A percentile compares a stretch with the other conserved stretches of the same genome.
Evolutionary conservation across 192 early-diverging fungal species (phyloP).

Genomic region (Coemansia sp.): DNA sequence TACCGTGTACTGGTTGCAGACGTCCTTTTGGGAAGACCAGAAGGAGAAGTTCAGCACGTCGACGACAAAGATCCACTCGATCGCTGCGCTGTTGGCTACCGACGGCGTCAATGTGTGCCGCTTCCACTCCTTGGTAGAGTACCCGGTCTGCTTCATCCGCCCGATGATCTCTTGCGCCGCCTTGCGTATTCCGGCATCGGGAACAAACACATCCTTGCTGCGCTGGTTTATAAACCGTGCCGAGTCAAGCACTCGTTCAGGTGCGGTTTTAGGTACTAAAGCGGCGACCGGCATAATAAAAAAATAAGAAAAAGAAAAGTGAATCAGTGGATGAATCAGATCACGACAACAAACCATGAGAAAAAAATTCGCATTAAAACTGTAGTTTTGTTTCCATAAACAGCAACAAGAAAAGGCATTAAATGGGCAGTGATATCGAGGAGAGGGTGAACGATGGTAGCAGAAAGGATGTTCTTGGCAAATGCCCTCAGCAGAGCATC

Average conservation of each 20-base stretch:
- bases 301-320: background rate
- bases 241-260: slow-evolving; percentile 34
- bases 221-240: slow-evolving; percentile 45
- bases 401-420: background rate
- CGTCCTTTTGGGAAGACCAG: slow-evolving; percentile 59
- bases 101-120: slow-evolving; percentile 64
- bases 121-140: slow-evolving; percentile 64
- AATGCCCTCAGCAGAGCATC: slow-evolving; percentile 53
- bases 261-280: background rate
- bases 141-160: slow-evolving; percentile 60
- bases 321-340: slow-evolving; percentile 2
- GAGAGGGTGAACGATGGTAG: background rate
- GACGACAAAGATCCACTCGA: slow-evolving; percentile 81
- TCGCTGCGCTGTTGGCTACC: slow-evolving; percentile 52
- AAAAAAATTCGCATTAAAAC: background rate
- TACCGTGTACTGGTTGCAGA: slow-evolving; percentile 61
- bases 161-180: slow-evolving; percentile 60
- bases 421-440: background rate
- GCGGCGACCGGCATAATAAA: slow-evolving; percentile 20
- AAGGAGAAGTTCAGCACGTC: slow-evolving; percentile 87
- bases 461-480: slow-evolving; percentile 13
- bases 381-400: slow-evolving; percentile 3
- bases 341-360: background rate
- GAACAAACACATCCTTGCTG: slow-evolving; percentile 63
- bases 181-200: slow-evolving; percentile 46